Evolutionary conservation across 2,329 filamentous ascomycete species (phyloP).

Genomic region (Aquanectria penicillioides): DNA sequence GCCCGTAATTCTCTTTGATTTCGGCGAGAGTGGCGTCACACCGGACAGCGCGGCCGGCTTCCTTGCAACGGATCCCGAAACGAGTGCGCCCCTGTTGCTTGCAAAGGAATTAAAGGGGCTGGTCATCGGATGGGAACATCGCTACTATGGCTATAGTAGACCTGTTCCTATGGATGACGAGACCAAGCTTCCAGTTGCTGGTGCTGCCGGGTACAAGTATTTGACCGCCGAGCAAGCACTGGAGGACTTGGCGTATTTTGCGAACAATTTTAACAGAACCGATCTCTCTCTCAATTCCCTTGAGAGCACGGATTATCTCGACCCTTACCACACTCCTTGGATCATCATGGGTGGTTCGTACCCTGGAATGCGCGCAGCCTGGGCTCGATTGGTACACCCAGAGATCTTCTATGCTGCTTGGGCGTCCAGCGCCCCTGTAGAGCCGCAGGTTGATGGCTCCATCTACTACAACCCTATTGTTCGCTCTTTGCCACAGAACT

Average conservation of each 20-base stretch:
- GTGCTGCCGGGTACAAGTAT: slow-evolving; percentile 28
- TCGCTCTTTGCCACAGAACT: slow-evolving; percentile 58
- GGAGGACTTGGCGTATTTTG: slow-evolving; percentile 43
- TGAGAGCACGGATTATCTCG: slow-evolving; percentile 39
- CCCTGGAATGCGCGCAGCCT: slow-evolving; percentile 59
- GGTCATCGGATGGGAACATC: slow-evolving; percentile 39
- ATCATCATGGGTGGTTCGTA: slow-evolving; percentile 63
- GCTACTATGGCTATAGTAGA: slow-evolving; percentile 39
- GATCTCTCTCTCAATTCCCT: slow-evolving; percentile 53
- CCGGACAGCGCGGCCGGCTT: slow-evolving; percentile 12
- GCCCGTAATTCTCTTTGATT: slow-evolving; percentile 38
- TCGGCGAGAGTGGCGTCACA: slow-evolving; percentile 29
- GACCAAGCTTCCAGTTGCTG: slow-evolving; percentile 18
- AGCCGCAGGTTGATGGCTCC: slow-evolving; percentile 58
- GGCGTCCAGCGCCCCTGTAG: slow-evolving; percentile 59
- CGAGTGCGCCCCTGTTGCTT: slow-evolving; percentile 27
- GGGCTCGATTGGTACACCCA: slow-evolving; percentile 56
- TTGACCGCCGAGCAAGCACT: slow-evolving; percentile 43
- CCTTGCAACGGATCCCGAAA: slow-evolving; percentile 22
- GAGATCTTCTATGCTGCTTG: slow-evolving; percentile 62
- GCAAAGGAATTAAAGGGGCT: slow-evolving; percentile 34
- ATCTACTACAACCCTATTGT: slow-evolving; percentile 60
- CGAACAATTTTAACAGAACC: slow-evolving; percentile 43
- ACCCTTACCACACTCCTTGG: slow-evolving; percentile 59
- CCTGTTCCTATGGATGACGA: slow-evolving; percentile 29